Conservation (phyloP, 148 eudicot species). For the Heliosperma pusillum region DNA sequence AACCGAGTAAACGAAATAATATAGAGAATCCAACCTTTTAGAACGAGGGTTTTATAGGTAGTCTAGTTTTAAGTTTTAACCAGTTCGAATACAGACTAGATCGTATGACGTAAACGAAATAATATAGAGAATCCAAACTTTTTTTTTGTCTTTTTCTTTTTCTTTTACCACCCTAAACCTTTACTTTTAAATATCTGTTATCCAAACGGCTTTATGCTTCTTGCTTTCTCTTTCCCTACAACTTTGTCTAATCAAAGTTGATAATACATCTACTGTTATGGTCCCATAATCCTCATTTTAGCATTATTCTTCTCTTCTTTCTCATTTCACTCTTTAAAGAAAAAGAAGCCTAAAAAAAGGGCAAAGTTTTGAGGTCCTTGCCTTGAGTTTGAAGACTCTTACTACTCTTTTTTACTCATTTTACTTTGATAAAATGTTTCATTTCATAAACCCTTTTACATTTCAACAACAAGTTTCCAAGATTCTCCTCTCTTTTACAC, state of each 20-base stretch:
- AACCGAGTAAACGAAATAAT: too few species aligned
- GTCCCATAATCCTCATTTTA: conserved; percentile 7
- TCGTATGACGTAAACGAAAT: too few species aligned
- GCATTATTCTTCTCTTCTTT: conserved; percentile 33
- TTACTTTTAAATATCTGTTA: conserved; percentile 58
- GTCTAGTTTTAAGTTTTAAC: too few species aligned
- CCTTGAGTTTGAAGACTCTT: conserved; percentile 74
- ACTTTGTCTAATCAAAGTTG: conserved; percentile 12
- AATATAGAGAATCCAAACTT: conserved; percentile 37
- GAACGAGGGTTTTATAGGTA: too few species aligned
- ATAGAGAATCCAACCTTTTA: too few species aligned
- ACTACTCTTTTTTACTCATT: conserved; percentile 16
- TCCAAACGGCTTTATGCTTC: conserved; percentile 51
- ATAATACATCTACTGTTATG: conserved; percentile 16
- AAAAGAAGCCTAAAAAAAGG: conserved; percentile 32
- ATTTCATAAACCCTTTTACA: conserved; percentile 38
- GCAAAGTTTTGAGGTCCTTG: conserved; percentile 31
- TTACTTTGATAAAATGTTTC: conserved; percentile 36
- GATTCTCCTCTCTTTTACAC: conserved; percentile 54
- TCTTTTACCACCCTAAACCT: conserved; percentile 21
- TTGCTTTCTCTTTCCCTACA: conserved; percentile 19
- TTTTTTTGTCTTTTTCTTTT: conserved; percentile 39
- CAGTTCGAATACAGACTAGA: too few species aligned
- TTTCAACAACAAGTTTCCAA: conserved; percentile 40
- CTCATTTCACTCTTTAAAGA: conserved; percentile 29